A percentile compares a stretch with the other conserved stretches of the same genome.
Evolutionary conservation across 2,329 filamentous ascomycete genomes (phyloP).

Genomic region (Colletotrichum sp.): DNA sequence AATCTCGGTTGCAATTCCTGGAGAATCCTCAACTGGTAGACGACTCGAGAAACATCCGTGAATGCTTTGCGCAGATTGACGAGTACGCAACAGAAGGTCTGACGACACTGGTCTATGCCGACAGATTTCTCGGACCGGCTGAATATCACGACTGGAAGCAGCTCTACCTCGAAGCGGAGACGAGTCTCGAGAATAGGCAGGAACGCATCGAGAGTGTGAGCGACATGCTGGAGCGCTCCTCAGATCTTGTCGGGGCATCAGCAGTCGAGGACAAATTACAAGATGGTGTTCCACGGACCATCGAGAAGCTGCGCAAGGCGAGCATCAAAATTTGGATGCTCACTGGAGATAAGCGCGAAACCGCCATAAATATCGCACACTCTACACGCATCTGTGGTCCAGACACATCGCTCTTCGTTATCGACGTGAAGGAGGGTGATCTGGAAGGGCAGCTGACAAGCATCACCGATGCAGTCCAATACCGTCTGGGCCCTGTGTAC

Average conservation of each 20-base stretch:
- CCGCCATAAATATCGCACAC: constrained; percentile 85
- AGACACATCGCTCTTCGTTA: constrained; percentile 77
- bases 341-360: constrained; percentile 88
- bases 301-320: constrained; percentile 80
- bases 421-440: constrained; percentile 68
- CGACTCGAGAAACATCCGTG: constrained; percentile 70
- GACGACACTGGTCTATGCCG: constrained; percentile 79
- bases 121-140: constrained; percentile 73
- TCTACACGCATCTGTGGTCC: constrained; percentile 72
- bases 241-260: constrained; percentile 82
- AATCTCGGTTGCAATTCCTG: constrained; percentile 60
- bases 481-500: constrained; percentile 45
- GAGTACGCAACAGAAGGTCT: constrained; percentile 87
- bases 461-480: constrained; percentile 66
- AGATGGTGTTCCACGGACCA: constrained; percentile 83
- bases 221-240: constrained; percentile 75
- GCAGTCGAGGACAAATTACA: constrained; percentile 92
- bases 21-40: constrained; percentile 51
- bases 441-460: constrained; percentile 69
- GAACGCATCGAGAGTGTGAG: constrained; percentile 77
- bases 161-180: constrained; percentile 76
- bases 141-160: constrained; percentile 80
- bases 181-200: constrained; percentile 77
- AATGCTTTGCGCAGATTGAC: constrained; percentile 85
- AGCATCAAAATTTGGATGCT: constrained; percentile 95